Percentiles rank a stretch among this genome's conserved stretches.
phyloP scores from a whole-genome alignment of 2,329 filamentous ascomycete genomes.

The Cladophialophora carrionii region DNA sequence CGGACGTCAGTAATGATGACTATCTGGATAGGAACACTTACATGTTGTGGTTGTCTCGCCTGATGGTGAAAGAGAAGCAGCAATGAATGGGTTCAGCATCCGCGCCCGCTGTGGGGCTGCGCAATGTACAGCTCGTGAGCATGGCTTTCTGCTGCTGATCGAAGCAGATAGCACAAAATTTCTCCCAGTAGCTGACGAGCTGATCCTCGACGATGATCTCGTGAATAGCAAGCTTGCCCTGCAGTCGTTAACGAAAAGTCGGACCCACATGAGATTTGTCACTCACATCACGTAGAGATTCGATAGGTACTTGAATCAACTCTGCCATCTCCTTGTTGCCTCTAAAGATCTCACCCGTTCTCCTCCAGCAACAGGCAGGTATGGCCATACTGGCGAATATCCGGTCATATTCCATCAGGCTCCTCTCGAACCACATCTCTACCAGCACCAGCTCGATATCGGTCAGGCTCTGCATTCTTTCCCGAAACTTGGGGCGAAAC shows the following conservation, averaged over 20 bases:
- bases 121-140: constrained; percentile 87
- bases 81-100: constrained; percentile 79
- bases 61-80: constrained; percentile 97
- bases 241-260: constrained; percentile 13
- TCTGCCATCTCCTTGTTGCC: constrained; percentile 99
- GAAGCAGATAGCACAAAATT: constrained; percentile 97
- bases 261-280: background rate
- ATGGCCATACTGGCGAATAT: constrained; percentile 99
- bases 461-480: constrained; percentile 88
- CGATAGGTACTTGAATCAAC: constrained; percentile 88
- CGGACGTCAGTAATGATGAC: constrained; percentile 42
- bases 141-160: constrained; percentile 92
- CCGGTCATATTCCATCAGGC: constrained; percentile 95
- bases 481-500: constrained; percentile 92
- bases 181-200: constrained; percentile 97
- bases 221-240: constrained; percentile 94
- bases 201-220: constrained; percentile 95
- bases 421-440: constrained; percentile 99
- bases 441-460: constrained; percentile 94
- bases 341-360: constrained; percentile 95
- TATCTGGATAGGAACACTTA: constrained; percentile 56
- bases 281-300: constrained; percentile 85
- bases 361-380: constrained; percentile 93
- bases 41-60: constrained; percentile 95
- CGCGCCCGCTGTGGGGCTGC: constrained; percentile 72